A percentile compares a stretch with the other conserved stretches of the same genome.
phyloP scores from a whole-genome alignment of 352 stramenopile species.

The Globisporangium polare region DNA sequence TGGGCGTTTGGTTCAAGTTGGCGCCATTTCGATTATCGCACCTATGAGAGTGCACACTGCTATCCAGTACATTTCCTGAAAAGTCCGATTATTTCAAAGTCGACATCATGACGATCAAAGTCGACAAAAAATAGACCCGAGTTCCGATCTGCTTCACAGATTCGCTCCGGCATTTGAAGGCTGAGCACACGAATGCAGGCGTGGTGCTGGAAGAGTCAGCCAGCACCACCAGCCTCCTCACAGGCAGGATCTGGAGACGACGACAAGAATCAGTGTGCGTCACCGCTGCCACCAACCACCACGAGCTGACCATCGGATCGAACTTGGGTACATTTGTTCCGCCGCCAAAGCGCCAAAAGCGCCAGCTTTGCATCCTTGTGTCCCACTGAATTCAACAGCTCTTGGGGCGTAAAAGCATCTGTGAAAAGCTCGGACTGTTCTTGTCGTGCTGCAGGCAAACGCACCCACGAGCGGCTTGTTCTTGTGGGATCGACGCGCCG shows the following conservation, averaged over 20 bases:
- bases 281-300: background rate
- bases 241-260: background rate
- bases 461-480: slow-evolving; percentile 1
- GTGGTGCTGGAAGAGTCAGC: background rate
- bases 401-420: background rate
- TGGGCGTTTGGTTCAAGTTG: background rate
- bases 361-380: background rate
- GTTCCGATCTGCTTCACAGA: too few relatives aligned
- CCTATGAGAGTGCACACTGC: background rate
- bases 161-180: too few relatives aligned
- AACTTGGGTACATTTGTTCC: background rate
- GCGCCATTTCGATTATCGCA: slow-evolving; percentile 1
- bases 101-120: background rate
- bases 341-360: background rate
- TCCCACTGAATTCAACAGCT: background rate
- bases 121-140: background rate
- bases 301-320: background rate
- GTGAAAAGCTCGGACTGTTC: slow-evolving; percentile 4
- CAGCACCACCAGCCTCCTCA: background rate
- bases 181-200: too few relatives aligned
- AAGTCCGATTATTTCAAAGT: background rate
- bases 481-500: background rate
- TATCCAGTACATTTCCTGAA: background rate
- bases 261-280: slow-evolving; percentile 1
- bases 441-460: background rate